These are phyloP conservation scores for Yarrowia sp. DNA, from an alignment of 805 yeast genomes.

Conservation along the genomic window DNA sequence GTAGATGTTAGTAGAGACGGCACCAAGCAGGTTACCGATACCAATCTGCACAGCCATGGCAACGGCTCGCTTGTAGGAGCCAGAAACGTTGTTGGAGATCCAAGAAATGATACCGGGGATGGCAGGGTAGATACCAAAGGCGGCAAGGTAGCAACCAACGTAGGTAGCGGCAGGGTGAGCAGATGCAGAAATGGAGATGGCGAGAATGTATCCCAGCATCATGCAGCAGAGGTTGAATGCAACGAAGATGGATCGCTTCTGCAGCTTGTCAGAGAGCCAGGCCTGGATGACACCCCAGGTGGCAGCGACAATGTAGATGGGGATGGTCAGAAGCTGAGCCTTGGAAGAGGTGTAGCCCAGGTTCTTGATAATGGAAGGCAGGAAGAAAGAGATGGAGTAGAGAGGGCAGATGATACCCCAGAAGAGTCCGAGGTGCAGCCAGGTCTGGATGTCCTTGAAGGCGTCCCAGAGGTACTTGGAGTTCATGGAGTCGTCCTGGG, in stretches of 20 bases:
- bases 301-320: constrained; percentile 43
- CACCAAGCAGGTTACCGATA: constrained; percentile 65
- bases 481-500: constrained; percentile 43
- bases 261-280: constrained; percentile 37
- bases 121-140: constrained; percentile 53
- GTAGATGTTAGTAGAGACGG: constrained; percentile 54
- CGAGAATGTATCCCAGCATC: constrained; percentile 43
- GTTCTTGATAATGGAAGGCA: constrained; percentile 52
- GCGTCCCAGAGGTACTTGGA: constrained; percentile 45
- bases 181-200: constrained; percentile 45
- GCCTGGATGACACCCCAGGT: constrained; percentile 35
- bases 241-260: constrained; percentile 38
- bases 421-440: constrained; percentile 51
- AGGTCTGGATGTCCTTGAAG: constrained; percentile 52
- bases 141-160: constrained; percentile 57
- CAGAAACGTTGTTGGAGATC: constrained; percentile 56
- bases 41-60: constrained; percentile 59
- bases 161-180: constrained; percentile 40
- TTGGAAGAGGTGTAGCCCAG: constrained; percentile 61
- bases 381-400: constrained; percentile 58
- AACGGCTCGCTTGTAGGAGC: constrained; percentile 53
- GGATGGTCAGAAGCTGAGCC: constrained; percentile 50
- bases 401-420: constrained; percentile 57
- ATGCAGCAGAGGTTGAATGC: constrained; percentile 34
- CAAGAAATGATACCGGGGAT: constrained; percentile 63